These are phyloP conservation scores for Ormosia semicastrata DNA, from an alignment of 306 rosid genomes.

Conservation along the genomic window DNA sequence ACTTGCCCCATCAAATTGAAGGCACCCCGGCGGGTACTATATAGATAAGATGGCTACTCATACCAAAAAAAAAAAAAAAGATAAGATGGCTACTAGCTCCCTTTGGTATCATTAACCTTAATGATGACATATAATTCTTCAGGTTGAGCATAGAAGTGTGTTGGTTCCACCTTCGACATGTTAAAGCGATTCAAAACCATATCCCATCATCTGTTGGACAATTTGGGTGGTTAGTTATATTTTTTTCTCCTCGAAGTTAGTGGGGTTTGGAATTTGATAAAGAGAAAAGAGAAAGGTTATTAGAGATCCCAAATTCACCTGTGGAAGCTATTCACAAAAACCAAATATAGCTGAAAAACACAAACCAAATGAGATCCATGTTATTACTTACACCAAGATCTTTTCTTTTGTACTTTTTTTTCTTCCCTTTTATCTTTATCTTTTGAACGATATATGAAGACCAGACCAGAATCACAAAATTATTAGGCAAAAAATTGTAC, in stretches of 20 bases:
- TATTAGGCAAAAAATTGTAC: not conserved
- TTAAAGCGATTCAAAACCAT: slow-evolving; percentile 28
- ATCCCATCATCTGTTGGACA: slow-evolving; percentile 15
- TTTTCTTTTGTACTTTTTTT: slow-evolving; percentile 7
- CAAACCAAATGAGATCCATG: not conserved
- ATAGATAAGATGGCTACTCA: not conserved
- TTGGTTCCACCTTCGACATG: slow-evolving; percentile 29
- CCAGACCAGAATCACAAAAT: not conserved
- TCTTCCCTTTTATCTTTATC: not conserved
- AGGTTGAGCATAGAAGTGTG: not conserved
- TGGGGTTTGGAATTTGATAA: slow-evolving; percentile 20
- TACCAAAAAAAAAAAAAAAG: too few species aligned
- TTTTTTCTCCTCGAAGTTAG: not conserved
- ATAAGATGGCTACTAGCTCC: slow-evolving; percentile 24
- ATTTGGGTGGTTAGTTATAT: slow-evolving; percentile 22
- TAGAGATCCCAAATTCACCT: slow-evolving; percentile 8
- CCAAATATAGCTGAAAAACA: not conserved
- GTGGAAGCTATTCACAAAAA: not conserved
- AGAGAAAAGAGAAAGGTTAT: not conserved
- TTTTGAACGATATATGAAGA: not conserved
- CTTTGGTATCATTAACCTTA: not conserved
- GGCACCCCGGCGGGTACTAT: not conserved
- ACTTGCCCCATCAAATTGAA: not conserved
- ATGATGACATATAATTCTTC: slow-evolving; percentile 8
- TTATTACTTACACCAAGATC: not conserved